Conservation (phyloP, 768 basidiomycete genomes). For the Mycena chlorophos region DNA sequence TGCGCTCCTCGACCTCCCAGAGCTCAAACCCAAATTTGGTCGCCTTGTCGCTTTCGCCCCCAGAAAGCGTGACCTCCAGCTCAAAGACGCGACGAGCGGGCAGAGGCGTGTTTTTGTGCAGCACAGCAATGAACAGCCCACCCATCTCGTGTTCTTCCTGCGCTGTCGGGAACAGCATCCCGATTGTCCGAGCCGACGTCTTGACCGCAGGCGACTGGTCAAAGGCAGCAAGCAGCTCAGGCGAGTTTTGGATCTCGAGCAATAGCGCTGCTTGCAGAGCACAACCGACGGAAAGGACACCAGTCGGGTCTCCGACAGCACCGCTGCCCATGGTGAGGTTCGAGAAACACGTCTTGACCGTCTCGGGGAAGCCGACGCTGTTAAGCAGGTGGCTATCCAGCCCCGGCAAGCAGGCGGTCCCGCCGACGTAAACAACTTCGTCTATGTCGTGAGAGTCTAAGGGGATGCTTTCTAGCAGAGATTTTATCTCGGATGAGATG, state of each 20-base stretch:
- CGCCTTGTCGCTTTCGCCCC: slow-evolving; percentile 29
- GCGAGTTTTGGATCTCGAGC: slow-evolving; percentile 47
- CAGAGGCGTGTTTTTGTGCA: slow-evolving; percentile 69
- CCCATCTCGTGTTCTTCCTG: slow-evolving; percentile 47
- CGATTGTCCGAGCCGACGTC: slow-evolving; percentile 64
- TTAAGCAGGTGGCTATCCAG: slow-evolving; percentile 59
- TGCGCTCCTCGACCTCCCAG: slow-evolving; percentile 73
- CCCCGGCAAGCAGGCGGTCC: slow-evolving; percentile 72
- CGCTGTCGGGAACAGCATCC: slow-evolving; percentile 60
- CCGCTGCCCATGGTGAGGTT: slow-evolving; percentile 69
- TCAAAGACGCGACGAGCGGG: slow-evolving; percentile 63
- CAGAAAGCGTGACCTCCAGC: slow-evolving; percentile 54
- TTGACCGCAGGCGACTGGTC: slow-evolving; percentile 44
- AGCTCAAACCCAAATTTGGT: slow-evolving; percentile 66
- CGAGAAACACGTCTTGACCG: slow-evolving; percentile 64
- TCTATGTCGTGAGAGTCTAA: slow-evolving; percentile 70
- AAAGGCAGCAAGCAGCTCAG: slow-evolving; percentile 55
- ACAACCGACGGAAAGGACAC: slow-evolving; percentile 74
- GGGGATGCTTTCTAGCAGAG: slow-evolving; percentile 51
- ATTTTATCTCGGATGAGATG: slow-evolving; percentile 50
- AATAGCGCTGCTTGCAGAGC: slow-evolving; percentile 73
- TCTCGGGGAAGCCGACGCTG: slow-evolving; percentile 57
- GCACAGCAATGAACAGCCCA: slow-evolving; percentile 64
- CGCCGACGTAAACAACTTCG: slow-evolving; percentile 80
- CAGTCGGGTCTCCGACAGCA: slow-evolving; percentile 75